Percentiles rank a stretch among this genome's conserved stretches.
Evolutionary conservation across 768 basidiomycete species (phyloP).

Genomic region (Macrocybe gigantea): DNA sequence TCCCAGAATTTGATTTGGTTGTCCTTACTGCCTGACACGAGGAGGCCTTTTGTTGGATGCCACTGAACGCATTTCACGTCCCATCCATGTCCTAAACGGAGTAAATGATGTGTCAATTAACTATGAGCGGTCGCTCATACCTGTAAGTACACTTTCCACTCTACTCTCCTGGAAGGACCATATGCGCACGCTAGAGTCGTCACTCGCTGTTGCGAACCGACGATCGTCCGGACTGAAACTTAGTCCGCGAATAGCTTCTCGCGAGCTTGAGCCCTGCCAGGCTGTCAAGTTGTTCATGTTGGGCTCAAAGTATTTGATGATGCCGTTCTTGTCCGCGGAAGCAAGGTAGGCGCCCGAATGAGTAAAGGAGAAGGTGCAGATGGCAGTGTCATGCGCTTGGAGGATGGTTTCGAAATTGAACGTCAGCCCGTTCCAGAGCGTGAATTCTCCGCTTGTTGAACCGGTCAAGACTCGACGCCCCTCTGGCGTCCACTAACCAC

Average conservation of each 20-base stretch:
- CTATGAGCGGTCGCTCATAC: conserved; percentile 29
- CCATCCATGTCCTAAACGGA: conserved; percentile 84
- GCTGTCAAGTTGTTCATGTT: conserved; percentile 98
- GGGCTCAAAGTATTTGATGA: conserved; percentile 98
- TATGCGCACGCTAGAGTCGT: conserved; percentile 90
- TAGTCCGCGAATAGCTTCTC: conserved; percentile 90
- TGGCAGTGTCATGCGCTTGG: conserved; percentile 96
- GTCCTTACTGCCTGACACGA: conserved; percentile 95
- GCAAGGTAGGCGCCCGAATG: conserved; percentile 92
- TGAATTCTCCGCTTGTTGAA: conserved; percentile 96
- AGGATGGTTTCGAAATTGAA: conserved; percentile 99
- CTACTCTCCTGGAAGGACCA: conserved; percentile 93
- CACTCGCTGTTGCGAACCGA: conserved; percentile 91
- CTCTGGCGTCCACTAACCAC: conserved; percentile 90
- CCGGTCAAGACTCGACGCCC: conserved; percentile 90
- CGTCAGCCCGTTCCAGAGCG: conserved; percentile 96
- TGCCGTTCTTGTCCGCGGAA: conserved; percentile 87
- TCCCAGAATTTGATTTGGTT: conserved; percentile 99
- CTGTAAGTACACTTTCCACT: conserved; percentile 84
- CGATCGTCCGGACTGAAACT: conserved; percentile 91
- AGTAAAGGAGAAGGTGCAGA: conserved; percentile 85
- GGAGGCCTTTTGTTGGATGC: conserved; percentile 95
- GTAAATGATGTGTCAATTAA: neutral
- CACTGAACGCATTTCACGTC: conserved; percentile 98
- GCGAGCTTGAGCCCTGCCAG: conserved; percentile 78